Evolutionary conservation across 129 eudicot species (phyloP), one percentile per base, ranked within the genome.

Genomic region (Cynara cardunculus): DNA sequence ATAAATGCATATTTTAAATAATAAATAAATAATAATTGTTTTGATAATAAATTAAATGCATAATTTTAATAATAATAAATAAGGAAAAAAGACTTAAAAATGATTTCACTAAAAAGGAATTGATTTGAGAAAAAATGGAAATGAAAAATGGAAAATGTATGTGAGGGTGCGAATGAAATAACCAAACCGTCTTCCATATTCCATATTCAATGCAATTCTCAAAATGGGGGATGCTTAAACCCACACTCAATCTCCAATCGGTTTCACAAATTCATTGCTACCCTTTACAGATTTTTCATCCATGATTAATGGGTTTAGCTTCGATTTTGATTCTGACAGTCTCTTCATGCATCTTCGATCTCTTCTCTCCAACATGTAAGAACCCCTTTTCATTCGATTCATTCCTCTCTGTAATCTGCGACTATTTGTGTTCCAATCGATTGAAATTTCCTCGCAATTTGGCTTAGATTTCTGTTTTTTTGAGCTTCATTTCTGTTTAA

Each of bases 301-400:
- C 28, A 66, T 67, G 69, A 86, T 80, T 72, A 41, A 75, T 85
- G 86, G 87, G 80, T 86, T 81, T 84, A 24, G 13, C 61, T 75
- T 80, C 71, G 75, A 75, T 70, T 70, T 56, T 77, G 41, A 5
- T 82, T 31, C 81, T 80, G 1, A 72, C 74, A 9, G 8, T n/a
- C 3, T 2, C 56, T 70, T 66, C 84, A 66, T 68, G 68, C 77
- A 26, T 87, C 84, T 31, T 75, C 69, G 22, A 34, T 71, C 75
- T 76, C 66, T 10, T 82, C 18, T 82, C 85, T 62, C 73, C 79
- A 26, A 70, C 87, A 35, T 78, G 95, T 90, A 84, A 86, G 87
- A 77, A 53, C 62, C 59, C 21, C 22, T 25, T 39, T 1, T 26
- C 13, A 7, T 39, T 49, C 56, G 7, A 5, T 2, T 25, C 3